A percentile compares a stretch with the other conserved stretches of the same genome.
Conservation (phyloP, 2,329 filamentous ascomycete genomes). For the Fusarium sterilihyphosum region DNA sequence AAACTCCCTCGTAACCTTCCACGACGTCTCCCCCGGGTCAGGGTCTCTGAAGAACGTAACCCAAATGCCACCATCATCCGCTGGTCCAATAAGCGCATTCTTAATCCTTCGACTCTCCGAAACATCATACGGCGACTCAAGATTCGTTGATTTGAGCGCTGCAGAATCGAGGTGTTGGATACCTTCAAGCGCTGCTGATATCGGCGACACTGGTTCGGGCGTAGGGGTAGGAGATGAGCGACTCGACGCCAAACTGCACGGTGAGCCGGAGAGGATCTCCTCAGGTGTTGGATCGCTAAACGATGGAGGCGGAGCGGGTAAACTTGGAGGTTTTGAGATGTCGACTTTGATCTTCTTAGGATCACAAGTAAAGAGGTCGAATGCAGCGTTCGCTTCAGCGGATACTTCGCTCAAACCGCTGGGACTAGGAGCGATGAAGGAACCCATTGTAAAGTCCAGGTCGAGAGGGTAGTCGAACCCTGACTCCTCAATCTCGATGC, state of each 20-base stretch:
- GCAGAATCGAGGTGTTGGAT: slow-evolving; percentile 28
- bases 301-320: slow-evolving; percentile 3
- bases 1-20: slow-evolving; percentile 46
- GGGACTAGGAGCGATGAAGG: neutral
- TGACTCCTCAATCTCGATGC: slow-evolving; percentile 51
- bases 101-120: slow-evolving; percentile 43
- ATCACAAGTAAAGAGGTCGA: neutral
- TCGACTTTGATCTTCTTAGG: slow-evolving; percentile 21
- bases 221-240: slow-evolving; percentile 4
- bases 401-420: neutral
- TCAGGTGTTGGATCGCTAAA: slow-evolving; percentile 34
- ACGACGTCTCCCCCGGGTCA: slow-evolving; percentile 34
- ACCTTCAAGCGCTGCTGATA: slow-evolving; percentile 23
- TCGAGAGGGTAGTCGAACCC: neutral
- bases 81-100: slow-evolving; percentile 44
- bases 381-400: neutral
- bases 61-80: slow-evolving; percentile 41
- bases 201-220: slow-evolving; percentile 16
- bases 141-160: neutral
- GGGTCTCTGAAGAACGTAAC: slow-evolving; percentile 45
- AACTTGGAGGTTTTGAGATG: slow-evolving; percentile 8
- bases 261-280: neutral
- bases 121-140: slow-evolving; percentile 45
- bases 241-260: neutral
- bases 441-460: neutral